Percentiles rank a stretch among this genome's conserved stretches.
Conservation (phyloP, 305 asterid species). For the Lippia alba region DNA sequence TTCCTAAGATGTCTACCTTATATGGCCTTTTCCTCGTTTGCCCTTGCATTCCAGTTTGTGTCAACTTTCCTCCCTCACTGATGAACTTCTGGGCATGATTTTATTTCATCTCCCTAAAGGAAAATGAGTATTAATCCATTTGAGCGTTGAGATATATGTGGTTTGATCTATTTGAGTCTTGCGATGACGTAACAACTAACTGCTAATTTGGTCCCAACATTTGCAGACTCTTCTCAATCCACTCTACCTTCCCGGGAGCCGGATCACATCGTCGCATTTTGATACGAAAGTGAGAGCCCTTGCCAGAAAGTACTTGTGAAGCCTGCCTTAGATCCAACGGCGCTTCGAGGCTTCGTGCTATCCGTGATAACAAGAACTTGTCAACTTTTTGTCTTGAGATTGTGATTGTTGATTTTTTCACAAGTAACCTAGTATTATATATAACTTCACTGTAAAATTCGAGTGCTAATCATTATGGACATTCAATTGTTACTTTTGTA, state of each 20-base stretch:
- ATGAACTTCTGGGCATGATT: not conserved
- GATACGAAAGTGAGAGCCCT: slow-evolving; percentile 95
- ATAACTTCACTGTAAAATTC: slow-evolving; percentile 28
- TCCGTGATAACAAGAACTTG: slow-evolving; percentile 20
- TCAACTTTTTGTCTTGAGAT: slow-evolving; percentile 23
- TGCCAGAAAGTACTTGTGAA: slow-evolving; percentile 83
- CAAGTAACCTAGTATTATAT: slow-evolving; percentile 24
- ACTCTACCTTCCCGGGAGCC: slow-evolving; percentile 91
- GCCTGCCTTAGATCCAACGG: slow-evolving; percentile 17
- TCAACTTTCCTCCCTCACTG: not conserved
- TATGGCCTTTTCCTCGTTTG: not conserved
- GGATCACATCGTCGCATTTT: slow-evolving; percentile 85
- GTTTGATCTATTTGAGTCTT: slow-evolving; percentile 15
- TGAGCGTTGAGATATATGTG: not conserved
- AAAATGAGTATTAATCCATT: not conserved
- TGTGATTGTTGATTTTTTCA: slow-evolving; percentile 1
- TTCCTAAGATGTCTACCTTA: not conserved
- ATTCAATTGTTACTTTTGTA: slow-evolving; percentile 17
- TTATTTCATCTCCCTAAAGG: not conserved
- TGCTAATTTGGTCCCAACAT: slow-evolving; percentile 26
- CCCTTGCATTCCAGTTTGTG: not conserved
- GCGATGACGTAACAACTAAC: slow-evolving; percentile 15
- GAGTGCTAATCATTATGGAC: slow-evolving; percentile 15
- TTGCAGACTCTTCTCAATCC: slow-evolving; percentile 93
- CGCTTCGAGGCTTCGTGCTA: slow-evolving; percentile 31